phyloP scores from a whole-genome alignment of 1,284 basidiomycete species.

The Leccinum subrobustum region DNA sequence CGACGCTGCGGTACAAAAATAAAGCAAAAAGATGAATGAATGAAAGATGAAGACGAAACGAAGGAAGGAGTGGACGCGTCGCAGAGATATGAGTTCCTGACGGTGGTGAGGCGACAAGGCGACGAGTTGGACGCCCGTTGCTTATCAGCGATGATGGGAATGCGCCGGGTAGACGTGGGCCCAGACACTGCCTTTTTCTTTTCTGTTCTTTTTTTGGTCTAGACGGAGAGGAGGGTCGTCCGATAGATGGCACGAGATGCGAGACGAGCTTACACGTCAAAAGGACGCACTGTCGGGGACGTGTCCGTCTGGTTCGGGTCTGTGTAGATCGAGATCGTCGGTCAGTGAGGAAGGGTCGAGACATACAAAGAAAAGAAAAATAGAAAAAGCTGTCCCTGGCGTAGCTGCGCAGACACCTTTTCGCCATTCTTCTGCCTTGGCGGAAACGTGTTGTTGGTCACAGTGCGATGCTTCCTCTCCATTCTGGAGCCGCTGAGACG shows the following conservation, averaged over 20 bases:
- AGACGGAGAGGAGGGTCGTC: background rate
- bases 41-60: slow-evolving; percentile 1
- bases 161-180: slow-evolving; percentile 6
- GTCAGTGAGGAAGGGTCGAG: background rate
- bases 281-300: background rate
- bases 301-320: slow-evolving; percentile 3
- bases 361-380: background rate
- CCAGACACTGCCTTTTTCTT: slow-evolving; percentile 2
- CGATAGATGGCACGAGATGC: background rate
- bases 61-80: background rate
- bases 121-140: background rate
- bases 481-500: slow-evolving; percentile 14
- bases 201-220: background rate
- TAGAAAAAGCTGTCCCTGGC: slow-evolving; percentile 1
- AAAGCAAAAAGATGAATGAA: background rate
- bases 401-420: slow-evolving; percentile 12
- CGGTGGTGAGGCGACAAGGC: background rate
- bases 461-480: slow-evolving; percentile 23
- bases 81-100: slow-evolving; percentile 4
- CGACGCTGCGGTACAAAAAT: background rate
- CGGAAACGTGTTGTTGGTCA: slow-evolving; percentile 24
- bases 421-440: background rate
- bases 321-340: slow-evolving; percentile 8
- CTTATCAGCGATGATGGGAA: slow-evolving; percentile 11
- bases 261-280: background rate